These are phyloP conservation scores for Pharus latifolius DNA, from an alignment of 176 grass and related monocot species.

Conservation along the genomic window DNA sequence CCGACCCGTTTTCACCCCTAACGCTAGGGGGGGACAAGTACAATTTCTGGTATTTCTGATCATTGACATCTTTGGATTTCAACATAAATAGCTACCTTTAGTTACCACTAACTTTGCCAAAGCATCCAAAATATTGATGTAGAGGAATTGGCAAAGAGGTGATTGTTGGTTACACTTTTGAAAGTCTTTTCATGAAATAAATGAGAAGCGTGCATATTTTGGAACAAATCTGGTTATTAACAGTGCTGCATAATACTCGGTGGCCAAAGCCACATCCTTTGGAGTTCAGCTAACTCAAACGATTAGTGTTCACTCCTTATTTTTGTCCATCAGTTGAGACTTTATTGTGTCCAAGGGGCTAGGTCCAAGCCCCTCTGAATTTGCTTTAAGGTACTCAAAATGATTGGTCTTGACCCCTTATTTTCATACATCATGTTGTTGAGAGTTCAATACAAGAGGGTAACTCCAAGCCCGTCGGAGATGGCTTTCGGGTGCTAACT, in stretches of 20 bases:
- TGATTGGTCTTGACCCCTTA: too few species aligned
- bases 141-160: background rate
- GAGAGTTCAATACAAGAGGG: background rate
- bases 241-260: background rate
- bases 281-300: background rate
- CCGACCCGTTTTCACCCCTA: too few species aligned
- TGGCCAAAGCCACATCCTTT: background rate
- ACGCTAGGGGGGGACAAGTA: too few species aligned
- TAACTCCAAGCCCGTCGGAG: background rate
- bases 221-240: background rate
- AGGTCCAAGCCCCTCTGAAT: background rate
- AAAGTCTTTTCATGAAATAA: background rate
- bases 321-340: background rate
- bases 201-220: too few species aligned
- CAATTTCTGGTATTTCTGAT: background rate
- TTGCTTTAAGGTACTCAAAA: background rate
- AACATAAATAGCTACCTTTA: background rate
- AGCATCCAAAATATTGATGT: background rate
- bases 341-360: background rate
- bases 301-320: background rate
- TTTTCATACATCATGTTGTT: background rate
- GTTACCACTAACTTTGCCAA: background rate
- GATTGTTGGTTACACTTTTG: background rate
- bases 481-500: background rate
- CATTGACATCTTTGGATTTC: background rate